Percentiles rank a stretch among this genome's conserved stretches.
Conservation (phyloP, 805 yeast genomes). For the Candida easanensis region DNA sequence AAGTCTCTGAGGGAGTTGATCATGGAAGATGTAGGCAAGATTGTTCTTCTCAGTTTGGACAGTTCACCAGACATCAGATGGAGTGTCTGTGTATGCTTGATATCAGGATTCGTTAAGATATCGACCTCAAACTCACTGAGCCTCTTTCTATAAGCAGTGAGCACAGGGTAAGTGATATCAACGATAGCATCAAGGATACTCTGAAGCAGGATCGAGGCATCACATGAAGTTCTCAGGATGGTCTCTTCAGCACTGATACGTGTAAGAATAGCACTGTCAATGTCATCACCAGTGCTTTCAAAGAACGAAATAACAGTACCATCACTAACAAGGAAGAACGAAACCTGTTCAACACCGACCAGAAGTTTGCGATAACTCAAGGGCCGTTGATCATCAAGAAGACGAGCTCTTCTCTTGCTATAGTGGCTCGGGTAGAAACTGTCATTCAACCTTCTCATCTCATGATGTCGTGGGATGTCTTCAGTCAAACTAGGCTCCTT, state of each 20-base stretch:
- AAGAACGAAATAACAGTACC: slow-evolving; percentile 53
- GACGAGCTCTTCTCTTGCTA: slow-evolving; percentile 16
- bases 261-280: slow-evolving; percentile 49
- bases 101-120: slow-evolving; percentile 46
- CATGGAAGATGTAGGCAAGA: slow-evolving; percentile 46
- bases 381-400: slow-evolving; percentile 43
- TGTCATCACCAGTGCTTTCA: slow-evolving; percentile 52
- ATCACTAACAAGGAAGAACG: slow-evolving; percentile 43
- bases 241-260: slow-evolving; percentile 46
- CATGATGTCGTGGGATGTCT: slow-evolving; percentile 20
- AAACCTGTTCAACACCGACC: slow-evolving; percentile 56
- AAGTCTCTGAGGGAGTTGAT: slow-evolving; percentile 45
- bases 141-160: slow-evolving; percentile 48
- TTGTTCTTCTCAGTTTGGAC: slow-evolving; percentile 42
- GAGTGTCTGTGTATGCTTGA: slow-evolving; percentile 48
- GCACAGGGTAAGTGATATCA: slow-evolving; percentile 51
- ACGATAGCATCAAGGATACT: slow-evolving; percentile 54
- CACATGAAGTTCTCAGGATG: slow-evolving; percentile 47
- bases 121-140: slow-evolving; percentile 50
- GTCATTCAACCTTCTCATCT: slow-evolving; percentile 36
- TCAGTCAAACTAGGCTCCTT: slow-evolving; percentile 15
- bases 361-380: slow-evolving; percentile 38
- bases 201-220: slow-evolving; percentile 50
- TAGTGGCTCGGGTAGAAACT: slow-evolving; percentile 22
- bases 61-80: slow-evolving; percentile 55